Evolutionary conservation across 257 asterid genomes (phyloP).

Genomic region (Solanum infundibuliforme): DNA sequence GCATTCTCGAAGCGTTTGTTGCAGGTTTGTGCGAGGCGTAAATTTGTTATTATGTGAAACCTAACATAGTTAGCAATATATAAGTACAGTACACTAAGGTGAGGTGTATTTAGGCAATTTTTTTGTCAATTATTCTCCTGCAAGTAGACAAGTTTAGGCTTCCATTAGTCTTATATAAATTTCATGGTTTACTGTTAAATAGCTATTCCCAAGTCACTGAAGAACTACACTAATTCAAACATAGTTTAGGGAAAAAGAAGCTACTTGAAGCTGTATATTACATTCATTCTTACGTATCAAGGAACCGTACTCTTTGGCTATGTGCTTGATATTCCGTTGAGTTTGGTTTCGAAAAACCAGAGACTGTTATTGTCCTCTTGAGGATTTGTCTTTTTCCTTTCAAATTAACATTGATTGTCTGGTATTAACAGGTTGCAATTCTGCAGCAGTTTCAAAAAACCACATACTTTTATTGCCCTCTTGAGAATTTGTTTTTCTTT

Average conservation of each 20-base stretch:
- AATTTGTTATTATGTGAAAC: neutral
- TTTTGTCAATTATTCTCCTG: neutral
- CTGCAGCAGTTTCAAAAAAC: constrained; percentile 38
- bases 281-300: neutral
- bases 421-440: constrained; percentile 48
- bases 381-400: neutral
- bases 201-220: neutral
- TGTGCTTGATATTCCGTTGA: neutral
- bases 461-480: neutral
- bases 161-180: neutral
- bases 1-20: constrained; percentile 89
- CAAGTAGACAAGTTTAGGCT: neutral
- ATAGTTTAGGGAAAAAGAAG: neutral
- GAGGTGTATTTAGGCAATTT: neutral
- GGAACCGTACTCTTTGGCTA: neutral
- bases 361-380: neutral
- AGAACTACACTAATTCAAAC: neutral
- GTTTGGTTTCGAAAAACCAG: neutral
- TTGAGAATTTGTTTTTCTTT: neutral
- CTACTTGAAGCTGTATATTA: neutral
- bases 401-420: neutral
- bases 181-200: neutral
- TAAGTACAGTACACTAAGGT: neutral
- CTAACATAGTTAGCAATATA: neutral
- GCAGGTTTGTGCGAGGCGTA: constrained; percentile 42